These are phyloP conservation scores for Zanthoxylum bungeanum DNA, from an alignment of 345 rosid genomes.

Conservation along the genomic window DNA sequence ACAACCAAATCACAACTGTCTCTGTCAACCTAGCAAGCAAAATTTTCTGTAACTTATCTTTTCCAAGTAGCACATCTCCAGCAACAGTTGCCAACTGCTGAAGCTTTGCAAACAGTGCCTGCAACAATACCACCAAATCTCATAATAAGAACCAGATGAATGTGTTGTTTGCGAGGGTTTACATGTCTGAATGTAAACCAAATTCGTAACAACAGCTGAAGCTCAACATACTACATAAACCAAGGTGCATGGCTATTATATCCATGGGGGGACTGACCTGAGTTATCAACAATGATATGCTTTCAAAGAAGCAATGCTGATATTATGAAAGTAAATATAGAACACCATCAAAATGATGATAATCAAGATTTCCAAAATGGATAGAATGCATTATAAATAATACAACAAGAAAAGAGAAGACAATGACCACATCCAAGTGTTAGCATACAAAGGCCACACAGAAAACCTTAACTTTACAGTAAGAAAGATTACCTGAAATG, in stretches of 20 bases:
- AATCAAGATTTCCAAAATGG: neutral
- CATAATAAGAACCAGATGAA: neutral
- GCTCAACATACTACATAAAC: neutral
- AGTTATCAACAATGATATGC: neutral
- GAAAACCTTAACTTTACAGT: neutral
- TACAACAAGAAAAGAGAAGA: neutral
- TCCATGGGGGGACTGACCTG: neutral
- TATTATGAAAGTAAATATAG: neutral
- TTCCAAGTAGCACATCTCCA: constrained; percentile 87
- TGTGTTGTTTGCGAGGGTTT: neutral
- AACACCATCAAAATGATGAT: neutral
- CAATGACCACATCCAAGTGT: neutral
- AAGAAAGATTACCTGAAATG: constrained; percentile 72
- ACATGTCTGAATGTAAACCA: neutral
- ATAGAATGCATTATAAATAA: neutral
- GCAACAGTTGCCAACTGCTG: constrained; percentile 95
- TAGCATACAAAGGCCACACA: neutral
- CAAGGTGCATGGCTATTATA: too few relatives aligned
- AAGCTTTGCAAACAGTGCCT: constrained; percentile 93
- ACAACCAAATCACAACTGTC: constrained; percentile 92
- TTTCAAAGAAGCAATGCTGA: neutral
- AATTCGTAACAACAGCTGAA: neutral
- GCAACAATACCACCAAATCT: constrained; percentile 25
- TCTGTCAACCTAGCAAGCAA: constrained; percentile 94
- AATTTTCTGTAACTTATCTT: constrained; percentile 87